Evolutionary conservation across 108 stramenopile species (phyloP), one percentile per base, ranked within the genome.

Genomic region (Pseudonitzschia multiseries): DNA sequence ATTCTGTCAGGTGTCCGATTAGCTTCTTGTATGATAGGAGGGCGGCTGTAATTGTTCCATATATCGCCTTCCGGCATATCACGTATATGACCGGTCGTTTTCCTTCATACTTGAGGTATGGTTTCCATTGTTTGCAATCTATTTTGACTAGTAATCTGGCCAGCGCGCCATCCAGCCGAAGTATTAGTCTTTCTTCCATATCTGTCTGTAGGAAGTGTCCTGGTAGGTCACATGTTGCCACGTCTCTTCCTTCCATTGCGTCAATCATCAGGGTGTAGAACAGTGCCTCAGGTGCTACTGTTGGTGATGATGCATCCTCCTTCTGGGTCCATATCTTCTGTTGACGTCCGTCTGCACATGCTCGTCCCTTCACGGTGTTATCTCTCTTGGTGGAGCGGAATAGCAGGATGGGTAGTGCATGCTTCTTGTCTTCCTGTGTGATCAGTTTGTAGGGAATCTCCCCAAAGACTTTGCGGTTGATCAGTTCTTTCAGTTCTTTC

Each of bases 401-500:
- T 32, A 83, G 70, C 31, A 81, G 70, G 1, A 41, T 53, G 17
- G 68, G 67, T 31, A 80, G 32, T 20, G 73, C 79, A 0, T 33
- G 51, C 8, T 41, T 18, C 26, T 65, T 68, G 29, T 81, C 67
- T 1, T 63, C 12, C 0, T 57, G 9, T 8, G 74, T 70, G 51
- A 86, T 31, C 28, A 51, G 24, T 10, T 65, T 27, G 3, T 46
- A 31, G 2, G 79, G 12, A 18, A 79, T 43, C 40, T 81, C 83
- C 18, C 40, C 29, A 26, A 80, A 84, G 1, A 74, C 68, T 0
- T 60, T 44, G 20, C 74, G 42, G 27, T 72, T 74, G 26, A 83
- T 68, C 15, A 87, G 41, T 75, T 87, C 81, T 20, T 77, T 64
- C 29, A 87, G 54, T 61, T 87, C 86, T 20, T 75, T 78, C 13